Conservation (phyloP, 495 filamentous ascomycete genomes). For the Aspergillus sclerotioniger region DNA sequence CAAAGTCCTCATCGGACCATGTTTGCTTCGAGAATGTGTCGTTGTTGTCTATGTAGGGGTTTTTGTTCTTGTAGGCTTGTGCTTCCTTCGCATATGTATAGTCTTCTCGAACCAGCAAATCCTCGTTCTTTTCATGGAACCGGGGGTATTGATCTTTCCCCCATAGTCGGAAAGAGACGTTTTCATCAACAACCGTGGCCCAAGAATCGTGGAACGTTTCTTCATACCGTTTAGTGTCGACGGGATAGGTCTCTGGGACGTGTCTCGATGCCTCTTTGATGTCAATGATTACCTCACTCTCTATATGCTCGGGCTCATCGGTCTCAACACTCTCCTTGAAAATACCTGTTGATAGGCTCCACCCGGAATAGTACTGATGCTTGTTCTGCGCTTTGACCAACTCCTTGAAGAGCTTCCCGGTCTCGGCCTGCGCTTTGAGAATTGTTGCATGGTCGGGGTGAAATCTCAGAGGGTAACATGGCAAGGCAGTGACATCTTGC, state of each 20-base stretch:
- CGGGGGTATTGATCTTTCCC: too few species aligned
- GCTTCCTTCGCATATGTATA: too few species aligned
- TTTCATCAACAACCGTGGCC: not conserved
- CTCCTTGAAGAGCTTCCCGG: too few species aligned
- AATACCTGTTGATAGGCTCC: not conserved
- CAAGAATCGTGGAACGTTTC: not conserved
- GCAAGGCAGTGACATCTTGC: too few species aligned
- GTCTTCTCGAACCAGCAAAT: too few species aligned
- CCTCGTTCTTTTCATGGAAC: too few species aligned
- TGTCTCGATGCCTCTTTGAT: not conserved
- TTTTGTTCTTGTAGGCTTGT: too few species aligned
- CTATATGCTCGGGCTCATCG: not conserved
- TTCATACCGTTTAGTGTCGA: not conserved
- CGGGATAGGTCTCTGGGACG: not conserved
- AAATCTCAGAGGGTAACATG: too few species aligned
- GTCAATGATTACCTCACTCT: constrained; percentile 1
- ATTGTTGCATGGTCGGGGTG: too few species aligned
- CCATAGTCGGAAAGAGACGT: too few species aligned
- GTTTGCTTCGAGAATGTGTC: not conserved
- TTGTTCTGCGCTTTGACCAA: not conserved
- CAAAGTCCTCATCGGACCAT: not conserved
- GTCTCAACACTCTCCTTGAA: not conserved
- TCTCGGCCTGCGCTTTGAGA: too few species aligned
- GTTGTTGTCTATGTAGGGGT: not conserved
- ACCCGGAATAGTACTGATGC: not conserved